A percentile compares a stretch with the other conserved stretches of the same genome.
phyloP scores from a whole-genome alignment of 129 eudicot genomes.

The Solidago caesia region DNA sequence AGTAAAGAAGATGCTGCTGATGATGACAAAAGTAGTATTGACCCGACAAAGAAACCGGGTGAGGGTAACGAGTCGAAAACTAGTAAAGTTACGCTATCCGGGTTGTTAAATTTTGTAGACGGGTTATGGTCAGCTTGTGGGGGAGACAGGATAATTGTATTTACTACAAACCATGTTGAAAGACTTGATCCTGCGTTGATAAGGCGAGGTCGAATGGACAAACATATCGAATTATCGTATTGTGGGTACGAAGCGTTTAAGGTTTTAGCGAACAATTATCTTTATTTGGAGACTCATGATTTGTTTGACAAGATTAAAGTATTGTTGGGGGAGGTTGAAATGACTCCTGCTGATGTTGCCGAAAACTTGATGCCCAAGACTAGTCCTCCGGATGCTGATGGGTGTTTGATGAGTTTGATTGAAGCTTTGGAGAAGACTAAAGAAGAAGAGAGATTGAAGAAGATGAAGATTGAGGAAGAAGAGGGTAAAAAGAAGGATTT shows the following conservation, averaged over 20 bases:
- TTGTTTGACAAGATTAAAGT: background rate
- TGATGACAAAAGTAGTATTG: background rate
- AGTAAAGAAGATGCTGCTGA: background rate
- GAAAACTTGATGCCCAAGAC: constrained; percentile 10
- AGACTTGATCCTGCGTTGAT: constrained; percentile 16
- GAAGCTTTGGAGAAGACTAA: background rate
- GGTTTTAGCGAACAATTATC: constrained; percentile 1
- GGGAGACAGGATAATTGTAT: constrained; percentile 9
- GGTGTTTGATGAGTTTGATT: constrained; percentile 10
- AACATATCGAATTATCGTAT: constrained; percentile 11
- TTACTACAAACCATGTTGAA: constrained; percentile 6
- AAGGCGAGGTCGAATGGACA: constrained; percentile 11
- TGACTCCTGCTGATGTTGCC: constrained; percentile 9
- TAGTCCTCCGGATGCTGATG: background rate
- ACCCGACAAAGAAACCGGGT: background rate
- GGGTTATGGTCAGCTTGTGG: constrained; percentile 20
- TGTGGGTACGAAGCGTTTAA: constrained; percentile 8
- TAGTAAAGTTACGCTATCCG: constrained; percentile 12
- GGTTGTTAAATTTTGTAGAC: constrained; percentile 9
- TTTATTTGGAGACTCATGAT: background rate
- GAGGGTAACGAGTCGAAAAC: background rate
- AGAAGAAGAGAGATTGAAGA: background rate
- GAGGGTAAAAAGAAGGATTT: background rate
- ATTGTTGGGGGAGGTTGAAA: background rate
- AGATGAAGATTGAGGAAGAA: background rate